Base-by-base conservation (phyloP, 768 basidiomycete species). In the Boletus sensibilis region DNA sequence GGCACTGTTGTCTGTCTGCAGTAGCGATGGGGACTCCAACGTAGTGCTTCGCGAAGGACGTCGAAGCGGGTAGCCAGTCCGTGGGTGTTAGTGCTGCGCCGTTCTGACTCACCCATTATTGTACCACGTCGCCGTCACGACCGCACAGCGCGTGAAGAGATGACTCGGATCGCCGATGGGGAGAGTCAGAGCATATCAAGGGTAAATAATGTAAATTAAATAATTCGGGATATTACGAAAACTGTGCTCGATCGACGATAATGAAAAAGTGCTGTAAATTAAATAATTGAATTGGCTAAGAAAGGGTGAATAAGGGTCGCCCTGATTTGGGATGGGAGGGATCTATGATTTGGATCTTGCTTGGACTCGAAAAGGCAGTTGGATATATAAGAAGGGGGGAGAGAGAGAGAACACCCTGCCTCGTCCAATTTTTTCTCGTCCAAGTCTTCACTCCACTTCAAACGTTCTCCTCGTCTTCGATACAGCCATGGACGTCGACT, bases 401-500 rank as follows among this genome's bases (percentile, higher is more conserved):
- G 18, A 18, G 7, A 44, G 25, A 44, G 27, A 29, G 27, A 29
- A 29, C 27, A 44, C 58, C 59, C 66, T 50, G 12, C 53, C 67
- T 45, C 55, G 52, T 55, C 54, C 52, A 44, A 21, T 23, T 60
- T 68, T 68, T 59, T 53, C 45, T 56, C 25, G 35, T 53, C 35
- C 43, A 39, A 50, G 42, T 39, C 33, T n/a, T n/a, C 29, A 3
- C 14, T 6, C 29, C 50, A 23, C 34, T 18, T 25, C 20, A 41
- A 27, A 9, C 21, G 6, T 39, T 23, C 21, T 20, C 47, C 20
- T 16, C 46, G 14, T 37, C 21, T 1, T 39, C 46, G 31, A 16
- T 41, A 12, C 3, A 1, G 69, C 72, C 63, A 83, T 86, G 79
- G 86, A 87, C 72, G 78, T 80, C 61, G 82, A 87, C 75, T 87